Evolutionary conservation across 805 yeast genomes (phyloP).

Genomic region (Komagataella mondaviorum): DNA sequence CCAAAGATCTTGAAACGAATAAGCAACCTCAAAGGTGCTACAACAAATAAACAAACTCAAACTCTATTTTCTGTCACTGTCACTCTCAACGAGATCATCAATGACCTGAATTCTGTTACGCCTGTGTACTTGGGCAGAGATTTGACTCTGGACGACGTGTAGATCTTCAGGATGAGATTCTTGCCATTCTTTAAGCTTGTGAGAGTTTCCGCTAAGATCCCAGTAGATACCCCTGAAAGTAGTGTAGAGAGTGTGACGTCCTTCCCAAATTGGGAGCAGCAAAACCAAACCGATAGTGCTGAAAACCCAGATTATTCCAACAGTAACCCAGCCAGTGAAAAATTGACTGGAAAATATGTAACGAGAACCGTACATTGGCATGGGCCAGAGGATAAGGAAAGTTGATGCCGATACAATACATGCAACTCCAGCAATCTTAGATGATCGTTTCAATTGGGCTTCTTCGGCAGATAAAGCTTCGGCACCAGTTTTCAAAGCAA

Average conservation of each 20-base stretch:
- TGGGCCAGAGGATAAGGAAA: constrained; percentile 73
- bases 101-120: constrained; percentile 11
- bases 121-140: constrained; percentile 25
- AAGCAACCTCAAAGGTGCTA: neutral
- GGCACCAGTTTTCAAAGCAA: constrained; percentile 8
- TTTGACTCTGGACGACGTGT: constrained; percentile 61
- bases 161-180: constrained; percentile 55
- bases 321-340: constrained; percentile 85
- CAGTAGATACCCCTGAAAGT: constrained; percentile 71
- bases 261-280: constrained; percentile 62
- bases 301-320: constrained; percentile 73
- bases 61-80: neutral
- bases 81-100: constrained; percentile 3
- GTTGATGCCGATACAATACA: constrained; percentile 50
- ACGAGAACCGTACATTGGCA: constrained; percentile 83
- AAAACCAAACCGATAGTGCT: constrained; percentile 49
- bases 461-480: constrained; percentile 32
- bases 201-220: constrained; percentile 68
- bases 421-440: constrained; percentile 46
- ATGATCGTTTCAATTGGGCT: constrained; percentile 35
- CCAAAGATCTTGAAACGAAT: neutral
- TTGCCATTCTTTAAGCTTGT: constrained; percentile 71
- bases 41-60: neutral
- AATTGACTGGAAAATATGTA: constrained; percentile 65
- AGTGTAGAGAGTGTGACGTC: constrained; percentile 50